Base-by-base conservation (phyloP, 495 filamentous ascomycete genomes). In the Neurospora cerealis region DNA sequence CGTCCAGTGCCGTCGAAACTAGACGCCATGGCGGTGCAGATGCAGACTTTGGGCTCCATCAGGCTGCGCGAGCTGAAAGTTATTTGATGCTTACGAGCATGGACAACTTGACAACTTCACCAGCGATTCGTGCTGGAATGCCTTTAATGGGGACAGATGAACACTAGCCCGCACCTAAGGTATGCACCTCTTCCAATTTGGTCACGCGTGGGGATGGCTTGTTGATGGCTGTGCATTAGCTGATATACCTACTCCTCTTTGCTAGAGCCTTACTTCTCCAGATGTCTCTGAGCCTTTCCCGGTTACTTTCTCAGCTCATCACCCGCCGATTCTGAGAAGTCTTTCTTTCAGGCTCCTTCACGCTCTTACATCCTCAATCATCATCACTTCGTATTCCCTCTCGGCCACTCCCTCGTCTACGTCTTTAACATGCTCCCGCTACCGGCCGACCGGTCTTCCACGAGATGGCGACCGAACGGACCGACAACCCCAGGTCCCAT, bases 351-450 rank as follows among this genome's bases (percentile, higher is more conserved):
- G 9, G 0, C n/a, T 24, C 44, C 44, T 21, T 48, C 4, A 10
- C 44, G n/a, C 44, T 5, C 8, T 24, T 11, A 4, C 3, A 21
- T 5, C n/a, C n/a, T 28, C 21, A 7, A 3, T 11, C 0, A 60
- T 54, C 9, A 1, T 40, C 4, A 39, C 38, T 5, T 39, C 0
- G 4, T 0, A 60, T 41, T 41, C 39, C 3, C 19, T 7, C 42
- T n/a, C 7, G 42, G 17, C 1, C 0, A n/a, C 5, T 44, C n/a
- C 9, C n/a, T 62, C 13, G 0, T 32, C 5, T 32, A 0, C 2
- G 48, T 32, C 13, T 32, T 4, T 8, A 17, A 62, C 0, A 60
- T 10, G 24, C 48, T 32, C 2, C 24, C 24, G 24, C 21, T 17
- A 32, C 48, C 48, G 24, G 24, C 21, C 48, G 24, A 62, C 48